These are phyloP conservation scores for Alnus glutinosa DNA, from an alignment of 306 rosid species.

Conservation along the genomic window DNA sequence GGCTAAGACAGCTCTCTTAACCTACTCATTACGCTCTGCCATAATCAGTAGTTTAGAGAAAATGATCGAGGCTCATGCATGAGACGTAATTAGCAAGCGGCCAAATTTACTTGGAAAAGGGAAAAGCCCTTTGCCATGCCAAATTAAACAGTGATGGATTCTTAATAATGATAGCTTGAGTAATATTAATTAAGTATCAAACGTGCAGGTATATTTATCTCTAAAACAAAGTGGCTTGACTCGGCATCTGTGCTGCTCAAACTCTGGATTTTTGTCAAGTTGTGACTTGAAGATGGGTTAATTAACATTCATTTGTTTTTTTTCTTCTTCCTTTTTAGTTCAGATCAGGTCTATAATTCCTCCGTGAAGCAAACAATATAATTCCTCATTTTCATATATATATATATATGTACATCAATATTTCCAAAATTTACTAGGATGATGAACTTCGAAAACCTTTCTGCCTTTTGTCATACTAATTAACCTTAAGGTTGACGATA, in stretches of 20 bases:
- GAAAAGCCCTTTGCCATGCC: not conserved
- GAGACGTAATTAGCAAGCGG: conserved; percentile 29
- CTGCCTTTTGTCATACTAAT: too few species aligned
- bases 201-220: not conserved
- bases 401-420: too few species aligned
- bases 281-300: not conserved
- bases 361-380: too few species aligned
- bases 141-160: not conserved
- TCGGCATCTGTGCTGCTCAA: not conserved
- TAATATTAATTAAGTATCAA: not conserved
- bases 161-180: not conserved
- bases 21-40: conserved; percentile 47
- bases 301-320: not conserved
- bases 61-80: not conserved
- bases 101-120: conserved; percentile 20
- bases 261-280: not conserved
- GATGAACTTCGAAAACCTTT: too few species aligned
- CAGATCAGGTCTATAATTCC: not conserved
- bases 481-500: too few species aligned
- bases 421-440: too few species aligned
- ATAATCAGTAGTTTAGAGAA: conserved; percentile 35
- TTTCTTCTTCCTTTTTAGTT: not conserved
- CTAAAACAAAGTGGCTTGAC: not conserved
- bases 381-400: too few species aligned
- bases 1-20: conserved; percentile 86